Evolutionary conservation across 306 rosid species (phyloP), one percentile per base, ranked within the genome.

Genomic region (Amphicarpaea edgeworthii): DNA sequence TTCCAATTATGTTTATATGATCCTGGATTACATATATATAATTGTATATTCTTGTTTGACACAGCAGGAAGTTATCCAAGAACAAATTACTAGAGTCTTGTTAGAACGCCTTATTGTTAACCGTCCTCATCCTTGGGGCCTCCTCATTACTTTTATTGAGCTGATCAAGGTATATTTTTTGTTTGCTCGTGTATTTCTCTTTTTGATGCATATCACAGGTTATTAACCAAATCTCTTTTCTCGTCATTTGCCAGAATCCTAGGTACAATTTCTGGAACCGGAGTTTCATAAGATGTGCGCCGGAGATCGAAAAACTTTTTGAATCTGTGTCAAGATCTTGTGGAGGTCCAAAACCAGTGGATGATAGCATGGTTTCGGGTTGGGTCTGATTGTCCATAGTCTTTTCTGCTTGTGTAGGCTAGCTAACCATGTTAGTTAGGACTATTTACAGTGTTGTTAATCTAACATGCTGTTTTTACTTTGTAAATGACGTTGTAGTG

Each of bases 111-210:
- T 96, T 12, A 96, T 96, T 73, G 98, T 93, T 20, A 96, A 96
- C 77, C 87, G 99, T 38, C 99, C 99, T 15, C 99, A 96, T 83
- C 99, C 99, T 16, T 96, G 99, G 99, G 99, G 99, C 55, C 94
- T 96, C 40, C 89, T 96, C 38, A 93, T 96, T 38, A 93, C 98
- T n/a, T 96, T 96, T 76, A 96, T 96, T 32, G 99, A 96, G 87
- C 88, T 96, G 34, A 91, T 93, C 83, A 93, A 93, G 97, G 98
- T 93, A 54, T 20, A 42, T 81, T 12, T 47, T 23, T 46, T 67
- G 0, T 37, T 26, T 70, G 11, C 40, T 70, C 55, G 49, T 28
- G 0, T n/a, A 4, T 32, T 38, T 47, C 72, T 21, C 30, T 26
- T 59, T 75, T 51, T 51, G 12, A 1, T 3, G 19, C 2, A 10